Evolutionary conservation across 2,329 filamentous ascomycete genomes (phyloP), one percentile per base, ranked within the genome.

Genomic region (Ophioceras dolichostomum): DNA sequence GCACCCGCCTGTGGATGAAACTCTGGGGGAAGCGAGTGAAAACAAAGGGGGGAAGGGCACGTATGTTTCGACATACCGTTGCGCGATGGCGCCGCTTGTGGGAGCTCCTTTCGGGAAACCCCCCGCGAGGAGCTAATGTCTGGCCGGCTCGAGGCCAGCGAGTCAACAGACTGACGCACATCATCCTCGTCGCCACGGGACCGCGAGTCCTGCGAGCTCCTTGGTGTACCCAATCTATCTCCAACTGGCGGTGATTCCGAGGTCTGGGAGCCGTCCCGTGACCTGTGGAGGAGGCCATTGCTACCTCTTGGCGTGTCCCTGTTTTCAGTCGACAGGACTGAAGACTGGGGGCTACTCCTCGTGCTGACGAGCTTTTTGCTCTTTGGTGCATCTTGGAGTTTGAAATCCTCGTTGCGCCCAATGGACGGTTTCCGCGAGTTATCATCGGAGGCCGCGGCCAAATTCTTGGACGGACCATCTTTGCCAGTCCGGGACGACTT

Each of bases 311-410:
- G 53, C 26, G 48, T 49, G 16, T 17, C 21, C 24, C 45, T 49
- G 13, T 57, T 54, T 16, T 64, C 67, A 28, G 60, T 50, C 5
- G 58, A 52, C 16, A 54, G 47, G 36, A 53, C 57, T 1, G 66
- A 57, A 1, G 66, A 61, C 39, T 66, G 61, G 1, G 67, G 66
- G 44, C 61, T 62, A 45, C 57, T 62, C 38, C 65, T 59, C 4
- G 62, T 56, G 39, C 57, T 58, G 13, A 57, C 47, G 22, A 59
- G 43, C 48, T 65, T 69, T 48, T 71, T 73, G 49, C 67, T 72
- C 56, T 78, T 82, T 1, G 86, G 84, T 2, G 82, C 83, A 34
- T 94, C 85, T 51, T 89, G 84, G 31, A 91, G 59, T 57, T 80
- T 85, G 59, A 88, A 88, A 20, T 77, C 76, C 10, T 83, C 78